Base-by-base conservation (phyloP, 208 protist species). In the Wallacemonas rigidus region DNA sequence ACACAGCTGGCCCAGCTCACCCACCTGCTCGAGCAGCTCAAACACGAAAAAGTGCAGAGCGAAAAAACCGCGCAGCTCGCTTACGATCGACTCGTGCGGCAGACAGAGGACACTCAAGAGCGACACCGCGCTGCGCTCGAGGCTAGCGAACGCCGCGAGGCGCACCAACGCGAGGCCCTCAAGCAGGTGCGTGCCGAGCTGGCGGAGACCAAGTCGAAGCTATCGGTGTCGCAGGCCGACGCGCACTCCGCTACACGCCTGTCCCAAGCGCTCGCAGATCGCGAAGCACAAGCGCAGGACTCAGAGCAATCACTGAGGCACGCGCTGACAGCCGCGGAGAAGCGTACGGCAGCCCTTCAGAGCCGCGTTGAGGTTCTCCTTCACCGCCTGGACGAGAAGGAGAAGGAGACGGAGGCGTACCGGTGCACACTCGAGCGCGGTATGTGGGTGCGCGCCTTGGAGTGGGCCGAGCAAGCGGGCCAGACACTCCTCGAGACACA, bases 341-440 rank as follows among this genome's bases (percentile, higher is more conserved):
- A 61, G 40, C 73, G 76, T 57, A 63, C 79, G n/a, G 55, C 56
- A 36, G 73, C 72, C 11, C 51, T 78, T 11, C 79, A 89, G 68
- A 55, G 75, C 14, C 55, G 69, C 3, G 51, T 75, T 11, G 61
- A 72, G 36, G 39, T 78, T 26, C 63, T 87, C 15, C 67, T 82
- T 17, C 58, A 72, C 35, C 65, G 57, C 17, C 57, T 85, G 38
- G 67, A 61, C 8, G 83, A 87, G 65, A 62, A 76, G 35, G 85
- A 88, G 69, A 67, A 75, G 14, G 85, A 91, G 75, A 75, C 75
- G 44, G 88, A 92, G 78, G 56, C 71, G 41, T 79, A 81, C 73
- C 80, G 80, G 50, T 84, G 74, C 38, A 72, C 67, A 50, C 76
- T 83, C 51, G 83, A 89, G 75, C 71, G 81, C 38, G 65, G 72